These are phyloP conservation scores for Sclerotinia spermophila DNA, from an alignment of 2,329 filamentous ascomycete species.

Conservation along the genomic window DNA sequence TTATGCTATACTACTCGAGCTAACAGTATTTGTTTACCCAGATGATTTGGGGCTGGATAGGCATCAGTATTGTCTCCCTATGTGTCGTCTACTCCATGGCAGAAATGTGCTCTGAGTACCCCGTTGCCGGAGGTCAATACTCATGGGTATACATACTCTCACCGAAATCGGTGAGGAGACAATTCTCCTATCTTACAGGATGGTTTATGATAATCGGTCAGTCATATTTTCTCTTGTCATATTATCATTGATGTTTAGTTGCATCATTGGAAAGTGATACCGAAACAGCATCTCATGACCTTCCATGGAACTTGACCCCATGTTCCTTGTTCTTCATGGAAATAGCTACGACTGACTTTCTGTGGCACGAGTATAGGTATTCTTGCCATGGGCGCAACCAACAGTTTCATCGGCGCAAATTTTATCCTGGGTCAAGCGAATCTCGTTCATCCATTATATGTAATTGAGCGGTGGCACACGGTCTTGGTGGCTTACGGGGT, in stretches of 20 bases:
- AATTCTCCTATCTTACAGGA: conserved; percentile 44
- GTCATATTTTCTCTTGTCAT: neutral
- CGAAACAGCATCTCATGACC: conserved; percentile 8
- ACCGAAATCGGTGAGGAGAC: conserved; percentile 44
- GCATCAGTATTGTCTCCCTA: conserved; percentile 48
- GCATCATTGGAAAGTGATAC: neutral
- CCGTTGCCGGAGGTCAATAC: conserved; percentile 55
- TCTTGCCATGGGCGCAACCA: conserved; percentile 51
- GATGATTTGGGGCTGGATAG: conserved; percentile 56
- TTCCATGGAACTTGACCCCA: neutral
- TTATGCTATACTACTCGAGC: conserved; percentile 4
- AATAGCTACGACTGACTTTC: conserved; percentile 6
- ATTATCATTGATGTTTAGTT: neutral
- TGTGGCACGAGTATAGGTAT: conserved; percentile 26
- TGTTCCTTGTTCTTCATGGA: neutral
- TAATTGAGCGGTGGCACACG: conserved; percentile 54
- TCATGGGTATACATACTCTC: conserved; percentile 55
- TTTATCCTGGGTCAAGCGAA: conserved; percentile 54
- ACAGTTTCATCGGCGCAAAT: conserved; percentile 52
- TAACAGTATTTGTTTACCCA: conserved; percentile 1
- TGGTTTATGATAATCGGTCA: conserved; percentile 48
- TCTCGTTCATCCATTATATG: conserved; percentile 48
- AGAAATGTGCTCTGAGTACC: conserved; percentile 55
- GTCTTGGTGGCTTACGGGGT: conserved; percentile 51
- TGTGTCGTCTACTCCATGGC: conserved; percentile 56